These are phyloP conservation scores for Sarocladiaceae sp. DNA, from an alignment of 2,329 filamentous ascomycete genomes.

Conservation along the genomic window DNA sequence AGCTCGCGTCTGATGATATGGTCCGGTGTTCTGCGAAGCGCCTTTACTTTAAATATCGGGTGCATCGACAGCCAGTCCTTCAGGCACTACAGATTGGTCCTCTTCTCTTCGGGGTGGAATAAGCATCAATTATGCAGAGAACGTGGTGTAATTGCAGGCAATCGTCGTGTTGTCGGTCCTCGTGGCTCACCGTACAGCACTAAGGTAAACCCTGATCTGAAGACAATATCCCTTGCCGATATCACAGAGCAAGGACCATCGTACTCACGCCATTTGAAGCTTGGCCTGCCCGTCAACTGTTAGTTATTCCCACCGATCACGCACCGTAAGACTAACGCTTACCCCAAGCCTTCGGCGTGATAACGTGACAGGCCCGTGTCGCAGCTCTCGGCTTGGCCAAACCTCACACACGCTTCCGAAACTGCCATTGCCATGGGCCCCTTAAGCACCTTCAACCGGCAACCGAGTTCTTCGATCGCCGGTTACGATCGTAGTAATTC, in stretches of 20 bases:
- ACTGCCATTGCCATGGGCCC: conserved; percentile 7
- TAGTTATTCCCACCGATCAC: background rate
- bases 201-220: background rate
- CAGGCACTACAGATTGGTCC: too few species aligned
- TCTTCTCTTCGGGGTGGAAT: too few species aligned
- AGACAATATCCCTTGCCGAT: background rate
- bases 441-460: too few species aligned
- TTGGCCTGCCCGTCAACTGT: background rate
- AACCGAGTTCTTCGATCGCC: too few species aligned
- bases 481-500: too few species aligned
- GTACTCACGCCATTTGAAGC: conserved; percentile 8
- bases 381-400: conserved; percentile 6
- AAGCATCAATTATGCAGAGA: too few species aligned
- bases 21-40: background rate
- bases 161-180: too few species aligned
- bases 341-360: background rate
- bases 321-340: background rate
- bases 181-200: too few species aligned
- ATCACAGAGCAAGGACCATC: conserved; percentile 1
- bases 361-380: conserved; percentile 7
- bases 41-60: too few species aligned
- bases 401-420: conserved; percentile 4
- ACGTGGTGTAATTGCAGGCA: too few species aligned
- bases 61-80: background rate
- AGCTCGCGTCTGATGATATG: background rate